These are phyloP conservation scores for Datisca glomerata DNA, from an alignment of 306 rosid genomes.

Conservation along the genomic window DNA sequence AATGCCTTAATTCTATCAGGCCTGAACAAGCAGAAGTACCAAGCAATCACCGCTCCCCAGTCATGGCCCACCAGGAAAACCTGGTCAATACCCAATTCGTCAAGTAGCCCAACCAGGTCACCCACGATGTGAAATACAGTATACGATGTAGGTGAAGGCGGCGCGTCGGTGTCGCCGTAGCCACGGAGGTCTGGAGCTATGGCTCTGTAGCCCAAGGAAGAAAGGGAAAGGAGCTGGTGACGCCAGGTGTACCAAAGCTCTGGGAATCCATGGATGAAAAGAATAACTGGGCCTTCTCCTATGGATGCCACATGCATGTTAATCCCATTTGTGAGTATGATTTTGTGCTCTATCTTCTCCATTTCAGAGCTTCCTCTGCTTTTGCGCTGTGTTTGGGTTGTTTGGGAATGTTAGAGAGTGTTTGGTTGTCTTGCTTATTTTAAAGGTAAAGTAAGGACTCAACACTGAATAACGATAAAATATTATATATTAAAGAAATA, in stretches of 20 bases:
- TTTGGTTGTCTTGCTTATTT: too few species aligned
- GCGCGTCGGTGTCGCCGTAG: conserved; percentile 4
- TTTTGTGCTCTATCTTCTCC: conserved; percentile 5
- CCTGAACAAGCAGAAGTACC: conserved; percentile 7
- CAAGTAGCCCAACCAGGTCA: conserved; percentile 14
- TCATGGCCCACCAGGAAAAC: conserved; percentile 16
- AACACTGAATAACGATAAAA: too few species aligned
- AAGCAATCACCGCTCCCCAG: conserved; percentile 8
- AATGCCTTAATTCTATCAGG: conserved; percentile 13
- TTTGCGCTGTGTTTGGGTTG: too few species aligned
- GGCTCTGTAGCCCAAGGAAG: conserved; percentile 11
- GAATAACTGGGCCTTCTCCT: conserved; percentile 3
- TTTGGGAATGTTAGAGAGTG: too few species aligned
- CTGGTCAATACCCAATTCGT: conserved; percentile 4
- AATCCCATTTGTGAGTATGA: conserved; percentile 1
- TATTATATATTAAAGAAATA: too few species aligned
- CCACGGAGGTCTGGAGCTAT: conserved; percentile 16
- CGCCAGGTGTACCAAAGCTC: conserved; percentile 21
- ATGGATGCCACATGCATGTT: conserved; percentile 7
- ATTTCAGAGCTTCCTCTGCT: too few species aligned
- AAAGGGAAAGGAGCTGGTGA: conserved; percentile 10
- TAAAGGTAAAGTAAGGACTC: too few species aligned
- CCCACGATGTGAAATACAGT: conserved; percentile 7
- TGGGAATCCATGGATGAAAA: conserved; percentile 13
- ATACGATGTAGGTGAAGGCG: neutral